phyloP scores from a whole-genome alignment of 345 rosid genomes.

The Salix exigua region DNA sequence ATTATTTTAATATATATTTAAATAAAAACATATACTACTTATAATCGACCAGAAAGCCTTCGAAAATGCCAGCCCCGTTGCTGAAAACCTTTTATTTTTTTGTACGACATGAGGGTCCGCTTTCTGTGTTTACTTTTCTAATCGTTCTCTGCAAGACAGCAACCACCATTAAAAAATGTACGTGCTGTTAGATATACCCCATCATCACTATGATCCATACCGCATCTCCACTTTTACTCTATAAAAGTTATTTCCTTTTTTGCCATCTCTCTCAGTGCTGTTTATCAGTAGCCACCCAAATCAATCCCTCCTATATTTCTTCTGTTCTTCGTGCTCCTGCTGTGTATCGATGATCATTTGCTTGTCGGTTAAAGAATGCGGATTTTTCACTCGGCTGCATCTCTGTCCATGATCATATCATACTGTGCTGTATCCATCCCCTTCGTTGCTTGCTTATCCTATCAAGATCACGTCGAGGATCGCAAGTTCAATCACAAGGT shows the following conservation, averaged over 20 bases:
- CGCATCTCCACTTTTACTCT: not conserved
- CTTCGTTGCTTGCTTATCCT: slow-evolving; percentile 26
- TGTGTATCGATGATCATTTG: not conserved
- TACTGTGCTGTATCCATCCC: slow-evolving; percentile 20
- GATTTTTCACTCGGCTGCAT: slow-evolving; percentile 1
- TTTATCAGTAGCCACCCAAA: too few species aligned
- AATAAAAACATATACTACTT: not conserved
- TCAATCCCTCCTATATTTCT: too few species aligned
- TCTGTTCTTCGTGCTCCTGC: not conserved
- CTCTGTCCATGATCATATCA: slow-evolving; percentile 10
- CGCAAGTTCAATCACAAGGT: slow-evolving; percentile 33
- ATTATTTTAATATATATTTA: too few species aligned
- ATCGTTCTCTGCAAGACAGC: slow-evolving; percentile 13
- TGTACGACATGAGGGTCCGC: slow-evolving; percentile 7
- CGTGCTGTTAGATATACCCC: not conserved
- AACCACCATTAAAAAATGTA: slow-evolving; percentile 12
- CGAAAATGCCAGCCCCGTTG: slow-evolving; percentile 30
- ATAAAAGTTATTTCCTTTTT: not conserved
- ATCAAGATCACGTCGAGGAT: slow-evolving; percentile 11
- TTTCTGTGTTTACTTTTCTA: not conserved
- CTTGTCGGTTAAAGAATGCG: slow-evolving; percentile 16
- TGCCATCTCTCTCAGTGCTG: too few species aligned
- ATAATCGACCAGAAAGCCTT: slow-evolving; percentile 19
- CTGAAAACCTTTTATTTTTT: slow-evolving; percentile 10
- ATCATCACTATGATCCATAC: not conserved